Percentiles rank a stretch among this genome's conserved stretches.
Evolutionary conservation across 495 filamentous ascomycete species (phyloP).

Genomic region (Xylaria telfairii): DNA sequence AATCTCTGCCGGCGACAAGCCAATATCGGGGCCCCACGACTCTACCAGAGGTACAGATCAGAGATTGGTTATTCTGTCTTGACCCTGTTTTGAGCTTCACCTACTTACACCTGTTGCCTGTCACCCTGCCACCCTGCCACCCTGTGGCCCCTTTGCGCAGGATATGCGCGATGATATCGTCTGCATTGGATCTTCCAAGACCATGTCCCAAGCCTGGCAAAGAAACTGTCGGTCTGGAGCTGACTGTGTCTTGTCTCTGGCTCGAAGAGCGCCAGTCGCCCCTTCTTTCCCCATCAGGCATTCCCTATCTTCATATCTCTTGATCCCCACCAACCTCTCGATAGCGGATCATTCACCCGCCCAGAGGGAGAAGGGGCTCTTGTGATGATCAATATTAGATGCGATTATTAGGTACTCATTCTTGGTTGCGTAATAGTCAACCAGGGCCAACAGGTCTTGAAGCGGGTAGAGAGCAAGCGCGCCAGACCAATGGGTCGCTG

Average conservation of each 20-base stretch:
- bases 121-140: not conserved
- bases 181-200: conserved; percentile 20
- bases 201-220: conserved; percentile 20
- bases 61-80: not conserved
- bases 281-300: conserved; percentile 19
- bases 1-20: not conserved
- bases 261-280: not conserved
- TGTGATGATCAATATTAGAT: not conserved
- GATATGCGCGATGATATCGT: conserved; percentile 23
- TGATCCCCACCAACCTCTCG: not conserved
- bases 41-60: not conserved
- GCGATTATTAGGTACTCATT: not conserved
- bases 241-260: conserved; percentile 25
- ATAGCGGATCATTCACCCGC: conserved; percentile 2
- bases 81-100: conserved; percentile 24
- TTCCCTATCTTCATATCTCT: conserved; percentile 20
- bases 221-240: conserved; percentile 24
- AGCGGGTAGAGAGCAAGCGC: not conserved
- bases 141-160: conserved; percentile 12
- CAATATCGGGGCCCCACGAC: conserved; percentile 9
- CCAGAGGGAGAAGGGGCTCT: not conserved
- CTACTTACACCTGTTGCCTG: not conserved
- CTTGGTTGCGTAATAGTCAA: conserved; percentile 7
- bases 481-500: conserved; percentile 19
- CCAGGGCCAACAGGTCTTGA: not conserved